Evolutionary conservation across 1,284 basidiomycete species (phyloP), one percentile per base, ranked within the genome.

Genomic region (Inonotus hispidus): DNA sequence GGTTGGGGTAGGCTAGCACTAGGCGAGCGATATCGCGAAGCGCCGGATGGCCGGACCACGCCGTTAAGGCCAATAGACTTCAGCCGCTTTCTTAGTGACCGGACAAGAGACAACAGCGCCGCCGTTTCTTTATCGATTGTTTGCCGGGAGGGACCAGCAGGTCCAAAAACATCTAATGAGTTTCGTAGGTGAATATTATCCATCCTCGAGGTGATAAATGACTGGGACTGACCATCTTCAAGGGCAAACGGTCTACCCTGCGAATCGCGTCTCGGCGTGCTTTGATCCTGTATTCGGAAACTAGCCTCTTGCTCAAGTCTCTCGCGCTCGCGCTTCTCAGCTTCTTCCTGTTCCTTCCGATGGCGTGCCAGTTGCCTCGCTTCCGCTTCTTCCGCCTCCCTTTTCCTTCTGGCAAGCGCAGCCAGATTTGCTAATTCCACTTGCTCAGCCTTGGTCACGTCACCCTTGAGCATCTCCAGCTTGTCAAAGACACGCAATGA

Each of bases 331-430:
- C 55, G 32, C 6, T 53, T 63, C 11, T 59, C 39, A 29, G 61
- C 58, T 25, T 66, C 65, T 27, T 65, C 62, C 46, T 66, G 61
- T 7, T 61, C 55, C 5, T 57, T 54, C 19, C 45, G 45, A 29
- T 43, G 59, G 11, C 59, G 63, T 19, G 41, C 38, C 29, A 39
- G 14, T 35, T 59, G 45, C 14, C 71, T 69, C 10, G 63, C 54
- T 43, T 61, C 64, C 39, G 60, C 61, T 25, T 68, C 64, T 47
- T 61, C 65, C 61, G 69, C 67, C 49, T 71, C 71, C 35, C 64
- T 88, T n/a, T 83, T 68, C 10, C 76, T 73, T 58, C 77, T 82
- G 1, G 84, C 83, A 62, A 80, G 74, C 49, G 75, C 75, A 8
- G 82, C 80, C 13, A 87, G 32, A 23, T 21, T 59, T 8, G 53